Base-by-base conservation (phyloP, 495 filamentous ascomycete species). In the Aspergillus sclerotiicarbonarius region DNA sequence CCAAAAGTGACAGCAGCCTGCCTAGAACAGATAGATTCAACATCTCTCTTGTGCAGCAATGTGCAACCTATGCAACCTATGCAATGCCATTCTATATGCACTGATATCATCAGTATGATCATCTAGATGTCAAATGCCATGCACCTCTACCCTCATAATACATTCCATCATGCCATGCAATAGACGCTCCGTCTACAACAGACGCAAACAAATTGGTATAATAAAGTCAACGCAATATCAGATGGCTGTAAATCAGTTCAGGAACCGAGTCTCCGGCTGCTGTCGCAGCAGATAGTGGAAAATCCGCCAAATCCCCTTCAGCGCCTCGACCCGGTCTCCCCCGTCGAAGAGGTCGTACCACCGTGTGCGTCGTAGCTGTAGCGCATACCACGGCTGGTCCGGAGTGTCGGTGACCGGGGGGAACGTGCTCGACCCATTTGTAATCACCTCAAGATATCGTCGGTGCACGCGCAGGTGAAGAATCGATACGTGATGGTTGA, bases 401-500 rank as follows among this genome's bases (percentile, higher is more conserved):
- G 76, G 61, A 4, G 68, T 66, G 20, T 68, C 62, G 4, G 81
- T 73, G 54, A 83, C 79, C 0, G 74, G 49, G 4, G 66, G 55
- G 62, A 67, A 65, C 8, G 45, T 48, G 59, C 70, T 74, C 30
- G 57, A 51, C 0, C 74, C 74, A 2, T 65, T 59, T 33, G 74
- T 77, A 31, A 89, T 67, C 46, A 75, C 68, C 0, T 81, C 81
- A 32, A 93, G 70, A 58, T 95, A 84, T 15, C 74, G 70, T 18
- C 74, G 72, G 56, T 91, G 90, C 48, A 96, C 83, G 29, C 87
- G 82, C 25, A 92, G 80, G 52, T 90, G 82, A 44, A 95, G 62
- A 48, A 96, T 82, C 53, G 82, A 82, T 39, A 96, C 70, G 58
- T 96, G 92, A 68, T 95, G 91, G 69, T 92, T 90, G 51, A 96